A percentile compares a stretch with the other conserved stretches of the same genome.
Conservation (phyloP, 495 filamentous ascomycete genomes). For the Talaromyces ruber region DNA sequence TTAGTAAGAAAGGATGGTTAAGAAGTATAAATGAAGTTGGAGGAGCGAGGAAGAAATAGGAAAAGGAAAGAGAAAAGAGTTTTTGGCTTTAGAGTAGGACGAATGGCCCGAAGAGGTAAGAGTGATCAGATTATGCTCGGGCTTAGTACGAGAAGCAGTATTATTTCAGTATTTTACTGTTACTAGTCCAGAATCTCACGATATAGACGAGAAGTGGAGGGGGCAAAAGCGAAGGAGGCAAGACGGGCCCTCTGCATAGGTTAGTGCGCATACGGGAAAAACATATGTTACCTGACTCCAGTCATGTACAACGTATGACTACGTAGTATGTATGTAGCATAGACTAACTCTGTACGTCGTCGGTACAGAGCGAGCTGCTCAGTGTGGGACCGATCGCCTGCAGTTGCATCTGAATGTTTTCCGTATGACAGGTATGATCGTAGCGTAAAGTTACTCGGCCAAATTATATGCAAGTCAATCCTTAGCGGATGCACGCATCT, state of each 20-base stretch:
- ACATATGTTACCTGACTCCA: background rate
- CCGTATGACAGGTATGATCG: background rate
- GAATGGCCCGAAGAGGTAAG: slow-evolving; percentile 5
- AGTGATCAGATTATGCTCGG: background rate
- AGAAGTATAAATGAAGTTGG: background rate
- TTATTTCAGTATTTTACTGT: background rate
- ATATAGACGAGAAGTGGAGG: background rate
- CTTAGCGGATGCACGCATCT: background rate
- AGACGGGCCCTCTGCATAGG: background rate
- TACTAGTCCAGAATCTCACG: background rate
- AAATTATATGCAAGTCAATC: background rate
- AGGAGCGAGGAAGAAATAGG: background rate
- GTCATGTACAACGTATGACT: background rate
- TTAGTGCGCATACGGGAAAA: background rate
- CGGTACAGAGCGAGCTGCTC: background rate
- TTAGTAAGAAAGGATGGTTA: background rate
- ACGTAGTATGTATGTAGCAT: background rate
- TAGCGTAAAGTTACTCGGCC: background rate
- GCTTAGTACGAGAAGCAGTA: background rate
- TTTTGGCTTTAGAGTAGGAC: background rate
- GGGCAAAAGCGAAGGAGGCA: background rate
- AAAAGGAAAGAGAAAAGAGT: background rate
- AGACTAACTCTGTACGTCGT: background rate
- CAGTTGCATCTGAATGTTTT: slow-evolving; percentile 5
- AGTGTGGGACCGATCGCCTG: slow-evolving; percentile 3